Percentiles rank a stretch among this genome's conserved stretches.
Conservation (phyloP, 2,329 filamentous ascomycete species). For the Xylariales sp. region DNA sequence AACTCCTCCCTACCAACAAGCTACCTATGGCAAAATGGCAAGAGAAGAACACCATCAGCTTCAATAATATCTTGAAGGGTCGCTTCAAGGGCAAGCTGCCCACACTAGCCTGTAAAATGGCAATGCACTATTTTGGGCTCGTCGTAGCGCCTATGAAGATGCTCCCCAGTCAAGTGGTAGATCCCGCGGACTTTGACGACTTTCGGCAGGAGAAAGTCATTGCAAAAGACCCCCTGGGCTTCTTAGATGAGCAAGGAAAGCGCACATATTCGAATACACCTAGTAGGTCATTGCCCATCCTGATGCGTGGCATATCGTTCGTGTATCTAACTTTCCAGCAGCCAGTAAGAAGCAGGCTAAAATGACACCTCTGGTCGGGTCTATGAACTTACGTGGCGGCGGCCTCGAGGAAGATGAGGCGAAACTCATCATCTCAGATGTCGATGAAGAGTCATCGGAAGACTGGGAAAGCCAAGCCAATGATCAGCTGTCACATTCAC, state of each 20-base stretch:
- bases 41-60: slow-evolving; percentile 24
- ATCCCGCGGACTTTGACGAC: slow-evolving; percentile 10
- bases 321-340: background rate
- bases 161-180: slow-evolving; percentile 11
- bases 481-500: background rate
- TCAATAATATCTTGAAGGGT: slow-evolving; percentile 23
- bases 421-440: background rate
- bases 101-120: slow-evolving; percentile 35
- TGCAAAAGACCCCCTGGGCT: slow-evolving; percentile 16
- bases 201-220: slow-evolving; percentile 6
- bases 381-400: slow-evolving; percentile 6
- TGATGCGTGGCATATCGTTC: too few species aligned
- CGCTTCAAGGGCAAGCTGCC: slow-evolving; percentile 25
- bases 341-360: background rate
- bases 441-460: background rate
- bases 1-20: slow-evolving; percentile 25
- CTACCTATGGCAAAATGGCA: slow-evolving; percentile 27
- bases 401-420: slow-evolving; percentile 5
- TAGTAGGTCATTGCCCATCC: background rate
- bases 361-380: background rate
- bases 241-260: slow-evolving; percentile 17
- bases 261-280: slow-evolving; percentile 10
- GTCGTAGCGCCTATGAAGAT: slow-evolving; percentile 36
- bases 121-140: slow-evolving; percentile 43
- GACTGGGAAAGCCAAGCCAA: slow-evolving; percentile 4